Base-by-base conservation (phyloP, 2,329 filamentous ascomycete genomes). In the Fusarium pseudograminearum region DNA sequence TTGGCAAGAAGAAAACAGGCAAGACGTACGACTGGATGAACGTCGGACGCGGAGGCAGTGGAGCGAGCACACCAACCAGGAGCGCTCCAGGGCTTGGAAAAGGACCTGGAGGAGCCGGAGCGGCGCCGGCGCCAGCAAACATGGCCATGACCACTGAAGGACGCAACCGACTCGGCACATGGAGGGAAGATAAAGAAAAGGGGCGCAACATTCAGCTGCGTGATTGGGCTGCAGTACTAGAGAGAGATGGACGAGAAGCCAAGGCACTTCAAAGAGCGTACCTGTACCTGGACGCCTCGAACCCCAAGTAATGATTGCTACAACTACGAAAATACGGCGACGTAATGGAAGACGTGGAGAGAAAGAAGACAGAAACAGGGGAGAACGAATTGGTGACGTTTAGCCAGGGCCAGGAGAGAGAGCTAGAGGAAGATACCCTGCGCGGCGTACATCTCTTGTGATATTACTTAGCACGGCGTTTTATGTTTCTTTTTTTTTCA, bases 171-270 rank as follows among this genome's bases (percentile, higher is more conserved):
- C 81, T 93, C 38, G 93, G 93, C n/a, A 85, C 86, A 18, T 93
- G 90, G 86, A 87, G 93, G 62, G 94, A 98, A 78, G 91, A 93
- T 73, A 89, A 88, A 55, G 89, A 91, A 24, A 91, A 91, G 76
- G 93, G 93, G 33, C 87, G 86, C 71, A 90, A 90, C 28, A 93
- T 98, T 48, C 94, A 98, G 81, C 83, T 97, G 54, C 87, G 95
- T 57, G 95, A 98, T 78, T 90, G 94, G 83, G 83, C 97, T 18
- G 84, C 88, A 22, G 92, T 92, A 63, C 84, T 98, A 47, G 94
- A 97, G 78, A 84, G 89, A 52, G 93, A 97, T 76, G 91, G 92
- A 2, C 86, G 84, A 70, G 91, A 93, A 77, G 82, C 82, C 70
- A 87, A 83, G 76, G 86, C 89, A 26, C 77, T 93, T 48, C 89